phyloP scores from a whole-genome alignment of 345 rosid species.

The Linum tenue region DNA sequence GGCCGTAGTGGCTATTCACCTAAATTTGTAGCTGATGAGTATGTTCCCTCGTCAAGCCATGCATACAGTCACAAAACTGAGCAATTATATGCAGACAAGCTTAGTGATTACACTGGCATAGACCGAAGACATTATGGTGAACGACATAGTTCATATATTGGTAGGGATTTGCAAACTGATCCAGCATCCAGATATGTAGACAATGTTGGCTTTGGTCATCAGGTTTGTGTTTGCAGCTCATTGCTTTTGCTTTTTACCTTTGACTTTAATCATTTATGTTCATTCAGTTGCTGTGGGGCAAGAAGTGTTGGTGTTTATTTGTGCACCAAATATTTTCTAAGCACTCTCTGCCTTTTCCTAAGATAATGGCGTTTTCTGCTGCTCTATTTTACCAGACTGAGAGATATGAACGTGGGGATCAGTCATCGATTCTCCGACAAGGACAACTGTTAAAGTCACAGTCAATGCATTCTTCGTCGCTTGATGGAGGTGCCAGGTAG shows the following conservation, averaged over 20 bases:
- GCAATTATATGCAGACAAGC: constrained; percentile 59
- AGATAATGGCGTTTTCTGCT: background rate
- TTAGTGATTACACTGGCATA: constrained; percentile 53
- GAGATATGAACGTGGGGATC: constrained; percentile 68
- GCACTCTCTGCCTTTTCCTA: background rate
- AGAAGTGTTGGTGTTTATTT: background rate
- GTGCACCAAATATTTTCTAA: background rate
- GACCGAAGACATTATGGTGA: constrained; percentile 77
- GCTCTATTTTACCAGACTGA: constrained; percentile 41
- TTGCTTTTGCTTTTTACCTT: background rate
- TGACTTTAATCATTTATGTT: background rate
- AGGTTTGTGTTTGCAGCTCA: constrained; percentile 34
- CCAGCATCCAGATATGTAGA: constrained; percentile 58
- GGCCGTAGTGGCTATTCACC: constrained; percentile 77
- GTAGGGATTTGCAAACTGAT: constrained; percentile 73
- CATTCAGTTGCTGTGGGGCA: background rate
- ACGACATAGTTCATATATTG: constrained; percentile 40
- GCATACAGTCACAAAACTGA: constrained; percentile 69
- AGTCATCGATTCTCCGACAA: constrained; percentile 68
- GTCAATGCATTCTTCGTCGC: constrained; percentile 56
- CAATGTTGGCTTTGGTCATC: constrained; percentile 58
- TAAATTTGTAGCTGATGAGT: constrained; percentile 59
- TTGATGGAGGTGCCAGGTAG: constrained; percentile 76
- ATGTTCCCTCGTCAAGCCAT: constrained; percentile 54
- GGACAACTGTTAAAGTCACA: constrained; percentile 72